phyloP scores from a whole-genome alignment of 768 basidiomycete genomes.

The Suillus cothurnatus region DNA sequence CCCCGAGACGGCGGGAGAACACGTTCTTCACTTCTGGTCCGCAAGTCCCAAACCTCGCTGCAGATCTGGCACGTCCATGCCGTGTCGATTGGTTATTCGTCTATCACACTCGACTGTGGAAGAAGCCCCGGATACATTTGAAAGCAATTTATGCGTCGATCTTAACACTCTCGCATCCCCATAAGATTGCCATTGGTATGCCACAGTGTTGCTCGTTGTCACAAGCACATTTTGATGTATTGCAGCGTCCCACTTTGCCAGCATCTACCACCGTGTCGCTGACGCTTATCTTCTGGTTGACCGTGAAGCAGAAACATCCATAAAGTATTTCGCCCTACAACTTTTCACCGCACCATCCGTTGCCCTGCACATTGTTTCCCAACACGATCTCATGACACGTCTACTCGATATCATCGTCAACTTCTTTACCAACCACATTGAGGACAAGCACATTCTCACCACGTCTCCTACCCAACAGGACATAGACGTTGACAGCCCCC shows the following conservation, averaged over 20 bases:
- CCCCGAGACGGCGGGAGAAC: conserved; percentile 56
- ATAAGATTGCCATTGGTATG: conserved; percentile 81
- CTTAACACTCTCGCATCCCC: conserved; percentile 67
- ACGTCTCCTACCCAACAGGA: conserved; percentile 26
- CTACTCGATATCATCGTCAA: conserved; percentile 83
- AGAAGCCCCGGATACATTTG: conserved; percentile 74
- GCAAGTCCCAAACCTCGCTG: conserved; percentile 38
- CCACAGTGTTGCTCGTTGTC: conserved; percentile 14
- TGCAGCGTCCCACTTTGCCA: conserved; percentile 80
- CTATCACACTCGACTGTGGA: conserved; percentile 86
- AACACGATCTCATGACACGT: conserved; percentile 72
- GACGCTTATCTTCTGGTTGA: conserved; percentile 92
- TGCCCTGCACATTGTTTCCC: conserved; percentile 73
- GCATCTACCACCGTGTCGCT: conserved; percentile 83
- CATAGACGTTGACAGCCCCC: conserved; percentile 81
- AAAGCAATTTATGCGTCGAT: conserved; percentile 84
- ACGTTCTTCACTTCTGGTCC: conserved; percentile 43
- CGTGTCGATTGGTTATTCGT: conserved; percentile 76
- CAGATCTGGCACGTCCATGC: conserved; percentile 51
- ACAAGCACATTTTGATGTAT: conserved; percentile 9
- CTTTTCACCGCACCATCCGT: conserved; percentile 92
- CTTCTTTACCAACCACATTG: conserved; percentile 92
- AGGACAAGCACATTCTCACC: conserved; percentile 63
- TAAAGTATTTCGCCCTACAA: conserved; percentile 92
- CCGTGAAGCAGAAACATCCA: conserved; percentile 91